Conservation (phyloP, 495 filamentous ascomycete species). For the Xylaria cubensis region DNA sequence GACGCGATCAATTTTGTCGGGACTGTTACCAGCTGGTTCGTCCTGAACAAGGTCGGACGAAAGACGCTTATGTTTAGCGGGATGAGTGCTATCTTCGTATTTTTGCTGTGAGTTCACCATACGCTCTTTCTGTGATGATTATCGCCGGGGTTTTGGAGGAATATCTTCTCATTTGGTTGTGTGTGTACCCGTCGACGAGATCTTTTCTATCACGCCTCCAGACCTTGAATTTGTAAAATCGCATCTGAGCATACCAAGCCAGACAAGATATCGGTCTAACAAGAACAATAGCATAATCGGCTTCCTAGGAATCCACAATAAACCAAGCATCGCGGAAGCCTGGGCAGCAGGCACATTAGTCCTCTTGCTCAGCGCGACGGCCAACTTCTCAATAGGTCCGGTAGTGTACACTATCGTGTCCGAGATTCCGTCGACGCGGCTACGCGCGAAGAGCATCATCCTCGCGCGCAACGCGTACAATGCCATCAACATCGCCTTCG, state of each 20-base stretch:
- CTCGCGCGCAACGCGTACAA: slow-evolving; percentile 63
- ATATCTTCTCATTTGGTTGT: not conserved
- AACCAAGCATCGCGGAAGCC: slow-evolving; percentile 36
- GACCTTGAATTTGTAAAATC: not conserved
- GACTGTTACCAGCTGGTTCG: slow-evolving; percentile 58
- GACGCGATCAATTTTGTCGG: slow-evolving; percentile 58
- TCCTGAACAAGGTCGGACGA: slow-evolving; percentile 57
- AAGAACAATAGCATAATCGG: slow-evolving; percentile 43
- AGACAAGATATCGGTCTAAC: slow-evolving; percentile 14
- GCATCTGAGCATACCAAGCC: not conserved
- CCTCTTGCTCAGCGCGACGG: slow-evolving; percentile 43
- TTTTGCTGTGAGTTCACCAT: slow-evolving; percentile 45
- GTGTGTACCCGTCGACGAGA: not conserved
- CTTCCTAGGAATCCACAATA: slow-evolving; percentile 39
- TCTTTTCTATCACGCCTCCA: not conserved
- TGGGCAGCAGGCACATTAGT: slow-evolving; percentile 61
- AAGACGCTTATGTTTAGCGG: slow-evolving; percentile 62
- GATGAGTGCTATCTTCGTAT: slow-evolving; percentile 46
- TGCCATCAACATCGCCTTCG: slow-evolving; percentile 53
- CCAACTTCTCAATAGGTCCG: slow-evolving; percentile 60
- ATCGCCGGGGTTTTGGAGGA: not conserved
- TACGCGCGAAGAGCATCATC: slow-evolving; percentile 61
- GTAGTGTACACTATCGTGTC: slow-evolving; percentile 67
- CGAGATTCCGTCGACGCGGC: slow-evolving; percentile 61
- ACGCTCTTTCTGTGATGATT: not conserved